Evolutionary conservation across 2,329 filamentous ascomycete species (phyloP).

Genomic region (Zymoseptoria ardabiliae): DNA sequence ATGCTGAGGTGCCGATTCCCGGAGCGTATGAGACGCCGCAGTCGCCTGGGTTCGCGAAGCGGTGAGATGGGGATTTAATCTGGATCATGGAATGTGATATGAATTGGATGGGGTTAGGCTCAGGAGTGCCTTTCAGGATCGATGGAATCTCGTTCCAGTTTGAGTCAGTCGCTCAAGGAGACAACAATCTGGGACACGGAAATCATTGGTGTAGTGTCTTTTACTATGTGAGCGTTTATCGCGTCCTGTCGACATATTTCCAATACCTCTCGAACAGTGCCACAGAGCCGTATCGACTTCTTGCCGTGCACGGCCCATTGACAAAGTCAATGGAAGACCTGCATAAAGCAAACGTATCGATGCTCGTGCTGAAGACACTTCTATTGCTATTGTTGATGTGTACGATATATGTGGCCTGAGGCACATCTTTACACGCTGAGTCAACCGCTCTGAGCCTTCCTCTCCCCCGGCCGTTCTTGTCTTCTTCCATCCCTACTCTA

Average conservation of each 20-base stretch:
- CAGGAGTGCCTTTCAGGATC: conserved; percentile 1
- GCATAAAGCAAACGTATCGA: too few relatives aligned
- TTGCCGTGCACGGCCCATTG: too few relatives aligned
- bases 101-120: neutral
- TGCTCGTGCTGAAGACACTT: neutral
- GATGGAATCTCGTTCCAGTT: neutral
- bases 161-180: too few relatives aligned
- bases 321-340: too few relatives aligned
- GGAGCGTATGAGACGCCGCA: conserved; percentile 56
- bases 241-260: too few relatives aligned
- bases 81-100: conserved; percentile 2
- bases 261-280: too few relatives aligned
- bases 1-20: conserved; percentile 81
- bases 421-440: neutral
- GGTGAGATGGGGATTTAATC: conserved; percentile 11
- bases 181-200: too few relatives aligned
- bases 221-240: too few relatives aligned
- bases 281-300: too few relatives aligned
- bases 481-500: neutral
- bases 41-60: conserved; percentile 11
- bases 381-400: neutral
- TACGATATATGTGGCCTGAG: neutral
- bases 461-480: neutral
- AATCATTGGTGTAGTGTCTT: too few relatives aligned
- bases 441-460: neutral